Percentiles rank a stretch among this genome's conserved stretches.
These are phyloP conservation scores for Rhodosporidiobolus sp. DNA, from an alignment of 768 basidiomycete genomes.

Conservation along the genomic window DNA sequence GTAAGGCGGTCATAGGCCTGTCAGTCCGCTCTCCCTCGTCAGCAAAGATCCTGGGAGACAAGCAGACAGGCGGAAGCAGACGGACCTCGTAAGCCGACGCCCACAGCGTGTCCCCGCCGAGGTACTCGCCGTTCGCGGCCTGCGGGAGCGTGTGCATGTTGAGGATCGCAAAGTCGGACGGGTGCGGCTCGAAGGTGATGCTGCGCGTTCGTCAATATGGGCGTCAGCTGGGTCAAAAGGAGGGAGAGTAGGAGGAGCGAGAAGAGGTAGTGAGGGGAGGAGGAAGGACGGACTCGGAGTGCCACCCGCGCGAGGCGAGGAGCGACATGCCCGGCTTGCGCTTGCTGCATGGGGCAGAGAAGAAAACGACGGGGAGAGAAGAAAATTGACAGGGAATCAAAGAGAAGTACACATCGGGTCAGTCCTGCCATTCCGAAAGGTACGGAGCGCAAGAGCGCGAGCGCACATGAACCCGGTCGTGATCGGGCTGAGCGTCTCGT, in stretches of 20 bases:
- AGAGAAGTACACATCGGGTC: too few relatives aligned
- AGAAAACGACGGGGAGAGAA: constrained; percentile 45
- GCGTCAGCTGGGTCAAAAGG: background rate
- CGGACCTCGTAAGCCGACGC: constrained; percentile 41
- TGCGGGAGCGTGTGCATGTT: constrained; percentile 47
- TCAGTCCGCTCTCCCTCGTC: background rate
- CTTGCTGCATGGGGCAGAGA: background rate
- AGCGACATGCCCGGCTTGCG: background rate
- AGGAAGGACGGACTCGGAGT: constrained; percentile 3
- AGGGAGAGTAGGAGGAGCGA: background rate
- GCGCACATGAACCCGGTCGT: constrained; percentile 52
- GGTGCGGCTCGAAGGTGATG: constrained; percentile 58
- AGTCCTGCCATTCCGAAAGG: background rate
- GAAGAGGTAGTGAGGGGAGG: constrained; percentile 3
- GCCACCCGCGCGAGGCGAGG: constrained; percentile 8
- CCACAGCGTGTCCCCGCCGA: constrained; percentile 52
- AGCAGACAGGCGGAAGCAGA: background rate
- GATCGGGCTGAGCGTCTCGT: constrained; percentile 60
- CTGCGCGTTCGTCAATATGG: too few relatives aligned
- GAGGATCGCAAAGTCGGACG: constrained; percentile 60
- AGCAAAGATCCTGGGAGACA: background rate
- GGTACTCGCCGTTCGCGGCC: constrained; percentile 29
- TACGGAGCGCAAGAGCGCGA: background rate
- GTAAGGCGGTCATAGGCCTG: constrained; percentile 62
- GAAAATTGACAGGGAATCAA: too few relatives aligned